phyloP scores from a whole-genome alignment of 2,329 filamentous ascomycete genomes.

The Achaetomium macrosporum region DNA sequence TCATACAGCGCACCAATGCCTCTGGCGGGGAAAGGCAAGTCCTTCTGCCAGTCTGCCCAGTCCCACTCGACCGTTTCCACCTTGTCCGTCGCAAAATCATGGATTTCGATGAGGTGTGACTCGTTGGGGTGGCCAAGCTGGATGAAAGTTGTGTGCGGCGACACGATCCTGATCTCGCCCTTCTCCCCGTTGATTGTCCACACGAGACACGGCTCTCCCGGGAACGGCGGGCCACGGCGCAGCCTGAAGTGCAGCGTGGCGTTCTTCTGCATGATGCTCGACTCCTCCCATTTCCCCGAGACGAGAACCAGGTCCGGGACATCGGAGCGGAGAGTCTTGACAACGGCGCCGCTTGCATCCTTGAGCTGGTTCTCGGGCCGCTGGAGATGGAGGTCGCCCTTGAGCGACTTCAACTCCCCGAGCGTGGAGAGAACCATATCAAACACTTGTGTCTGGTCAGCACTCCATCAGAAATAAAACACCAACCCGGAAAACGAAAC shows the following conservation, averaged over 20 bases:
- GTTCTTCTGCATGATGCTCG: slow-evolving; percentile 23
- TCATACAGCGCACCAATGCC: slow-evolving; percentile 54
- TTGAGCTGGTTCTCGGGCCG: slow-evolving; percentile 35
- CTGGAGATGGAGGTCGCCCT: slow-evolving; percentile 41
- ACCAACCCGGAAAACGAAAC: slow-evolving; percentile 22
- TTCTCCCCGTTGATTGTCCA: slow-evolving; percentile 49
- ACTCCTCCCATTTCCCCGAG: slow-evolving; percentile 25
- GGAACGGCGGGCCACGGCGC: slow-evolving; percentile 44
- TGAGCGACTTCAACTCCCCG: slow-evolving; percentile 34
- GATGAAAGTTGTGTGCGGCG: slow-evolving; percentile 24
- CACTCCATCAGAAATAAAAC: neutral
- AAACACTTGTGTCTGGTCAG: slow-evolving; percentile 33
- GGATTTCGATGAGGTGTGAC: slow-evolving; percentile 36
- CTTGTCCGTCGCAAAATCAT: slow-evolving; percentile 42
- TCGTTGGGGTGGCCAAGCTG: slow-evolving; percentile 31
- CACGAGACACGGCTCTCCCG: slow-evolving; percentile 37
- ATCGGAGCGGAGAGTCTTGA: slow-evolving; percentile 19
- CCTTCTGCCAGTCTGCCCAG: slow-evolving; percentile 43
- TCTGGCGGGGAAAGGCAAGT: slow-evolving; percentile 38
- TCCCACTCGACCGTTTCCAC: slow-evolving; percentile 39
- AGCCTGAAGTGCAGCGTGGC: slow-evolving; percentile 40
- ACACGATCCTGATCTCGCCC: slow-evolving; percentile 42
- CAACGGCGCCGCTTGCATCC: slow-evolving; percentile 27
- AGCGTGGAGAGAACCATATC: slow-evolving; percentile 42
- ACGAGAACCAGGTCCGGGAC: slow-evolving; percentile 30